These are phyloP conservation scores for Annulohypoxylon stygium DNA, from an alignment of 495 filamentous ascomycete species.

Conservation along the genomic window DNA sequence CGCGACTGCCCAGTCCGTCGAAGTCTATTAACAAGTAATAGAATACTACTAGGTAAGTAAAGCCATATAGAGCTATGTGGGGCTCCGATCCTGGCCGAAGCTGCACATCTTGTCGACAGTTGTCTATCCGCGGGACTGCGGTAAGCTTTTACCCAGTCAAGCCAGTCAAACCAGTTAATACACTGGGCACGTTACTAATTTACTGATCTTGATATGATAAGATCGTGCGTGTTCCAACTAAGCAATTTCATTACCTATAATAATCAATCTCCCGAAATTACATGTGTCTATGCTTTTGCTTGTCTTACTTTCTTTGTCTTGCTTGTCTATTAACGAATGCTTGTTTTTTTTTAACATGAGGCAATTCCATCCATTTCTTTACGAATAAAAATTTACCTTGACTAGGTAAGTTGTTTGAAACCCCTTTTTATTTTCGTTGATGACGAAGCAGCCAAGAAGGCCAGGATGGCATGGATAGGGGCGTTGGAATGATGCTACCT, in stretches of 20 bases:
- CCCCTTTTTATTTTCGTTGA: slow-evolving; percentile 11
- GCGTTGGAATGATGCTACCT: slow-evolving; percentile 1
- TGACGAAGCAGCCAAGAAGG: background rate
- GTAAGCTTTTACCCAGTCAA: background rate
- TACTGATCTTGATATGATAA: slow-evolving; percentile 25
- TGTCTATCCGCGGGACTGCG: slow-evolving; percentile 2
- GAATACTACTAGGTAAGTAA: background rate
- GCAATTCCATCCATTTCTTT: background rate
- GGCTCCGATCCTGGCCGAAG: slow-evolving; percentile 38
- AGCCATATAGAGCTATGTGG: slow-evolving; percentile 9
- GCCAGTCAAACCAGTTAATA: too few species aligned
- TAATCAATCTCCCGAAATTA: slow-evolving; percentile 18
- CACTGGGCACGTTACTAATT: background rate
- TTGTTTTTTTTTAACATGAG: background rate
- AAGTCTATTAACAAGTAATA: background rate
- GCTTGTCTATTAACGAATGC: background rate
- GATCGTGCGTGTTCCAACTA: slow-evolving; percentile 2
- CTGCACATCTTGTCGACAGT: slow-evolving; percentile 7
- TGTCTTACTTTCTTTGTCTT: background rate
- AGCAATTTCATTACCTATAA: slow-evolving; percentile 10
- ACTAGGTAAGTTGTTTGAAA: background rate
- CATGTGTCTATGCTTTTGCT: slow-evolving; percentile 3
- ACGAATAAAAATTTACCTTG: background rate
- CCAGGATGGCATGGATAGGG: background rate
- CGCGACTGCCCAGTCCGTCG: slow-evolving; percentile 1